Evolutionary conservation across 257 asterid genomes (phyloP), one percentile per base, ranked within the genome.

Genomic region (Misopates orontium): DNA sequence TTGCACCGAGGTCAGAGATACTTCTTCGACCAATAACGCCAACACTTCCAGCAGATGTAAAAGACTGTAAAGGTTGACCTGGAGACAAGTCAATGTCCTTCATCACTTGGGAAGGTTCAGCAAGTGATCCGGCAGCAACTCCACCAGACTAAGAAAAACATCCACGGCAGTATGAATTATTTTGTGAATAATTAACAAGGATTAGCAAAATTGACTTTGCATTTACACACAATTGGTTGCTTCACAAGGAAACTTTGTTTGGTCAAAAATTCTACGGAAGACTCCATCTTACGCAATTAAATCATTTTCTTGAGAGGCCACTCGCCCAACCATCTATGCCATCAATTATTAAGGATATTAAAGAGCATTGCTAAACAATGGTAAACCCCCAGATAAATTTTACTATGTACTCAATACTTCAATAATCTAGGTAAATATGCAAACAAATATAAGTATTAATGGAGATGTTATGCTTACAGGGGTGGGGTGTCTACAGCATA

Each of bases 1-100:
- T 90, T 56, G 95, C 82, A 61, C 99, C 99, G 45, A 93, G 95
- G 74, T 93, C 99, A 42, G 97, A 81, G 61, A 83, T 89, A 69
- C 95, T 93, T 83, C 96, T 83, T 67, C 99, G 90, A 78, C 99
- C 99, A 83, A 93, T 94, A 66, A 90, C 94, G 32, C 99, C 99
- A 13, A 88, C 95, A 75, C 86, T 90, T 74, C 91, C 96, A 70
- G 96, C 74, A 55, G 96, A 69, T 73, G 89, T 87, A 81, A 83
- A 71, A 61, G 96, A 58, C 76, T 85, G 96, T 80, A 94, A 79
- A 13, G 96, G 97, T 77, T 90, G 96, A 69, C 96, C 91, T 52
- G 95, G 95, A 70, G 97, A 86, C 62, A 94, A 71, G 78, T 88
- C 99, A 18, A 71, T 72, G 68, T 90, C 97, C 85, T 95, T 80